Evolutionary conservation across 139 green algal species (phyloP).

Genomic region (Volvox reticuliferus): DNA sequence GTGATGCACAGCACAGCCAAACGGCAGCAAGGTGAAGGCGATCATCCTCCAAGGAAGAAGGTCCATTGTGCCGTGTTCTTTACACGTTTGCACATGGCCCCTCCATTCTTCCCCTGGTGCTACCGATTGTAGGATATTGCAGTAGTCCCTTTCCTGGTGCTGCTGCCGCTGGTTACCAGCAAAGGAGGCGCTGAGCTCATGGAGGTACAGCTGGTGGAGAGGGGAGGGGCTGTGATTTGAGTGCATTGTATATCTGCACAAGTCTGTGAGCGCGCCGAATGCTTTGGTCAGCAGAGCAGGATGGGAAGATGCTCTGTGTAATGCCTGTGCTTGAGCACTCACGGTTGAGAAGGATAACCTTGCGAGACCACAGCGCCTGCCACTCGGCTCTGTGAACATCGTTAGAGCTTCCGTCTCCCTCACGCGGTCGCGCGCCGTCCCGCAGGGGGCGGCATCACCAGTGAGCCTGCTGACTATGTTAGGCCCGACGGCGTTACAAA

Average conservation of each 20-base stretch:
- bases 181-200: conserved; percentile 64
- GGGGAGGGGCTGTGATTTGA: background rate
- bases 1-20: background rate
- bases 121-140: conserved; percentile 92
- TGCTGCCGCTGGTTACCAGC: conserved; percentile 85
- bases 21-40: background rate
- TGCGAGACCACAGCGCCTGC: no score
- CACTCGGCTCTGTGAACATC: no score
- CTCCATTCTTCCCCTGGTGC: conserved; percentile 91
- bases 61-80: background rate
- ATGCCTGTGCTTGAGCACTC: no score
- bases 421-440: no score
- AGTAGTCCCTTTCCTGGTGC: conserved; percentile 93
- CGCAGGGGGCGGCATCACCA: conserved; percentile 29
- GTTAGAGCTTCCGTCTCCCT: no score
- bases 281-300: no score
- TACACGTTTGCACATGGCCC: conserved; percentile 95
- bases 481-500: conserved; percentile 79
- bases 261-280: no score
- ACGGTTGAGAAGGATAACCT: no score
- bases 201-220: conserved; percentile 1
- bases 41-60: background rate
- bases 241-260: background rate
- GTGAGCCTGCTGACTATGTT: conserved; percentile 72
- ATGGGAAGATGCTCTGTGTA: no score